Percentiles rank a stretch among this genome's conserved stretches.
Evolutionary conservation across 495 filamentous ascomycete species (phyloP).

Genomic region (Penicillium arizonense): DNA sequence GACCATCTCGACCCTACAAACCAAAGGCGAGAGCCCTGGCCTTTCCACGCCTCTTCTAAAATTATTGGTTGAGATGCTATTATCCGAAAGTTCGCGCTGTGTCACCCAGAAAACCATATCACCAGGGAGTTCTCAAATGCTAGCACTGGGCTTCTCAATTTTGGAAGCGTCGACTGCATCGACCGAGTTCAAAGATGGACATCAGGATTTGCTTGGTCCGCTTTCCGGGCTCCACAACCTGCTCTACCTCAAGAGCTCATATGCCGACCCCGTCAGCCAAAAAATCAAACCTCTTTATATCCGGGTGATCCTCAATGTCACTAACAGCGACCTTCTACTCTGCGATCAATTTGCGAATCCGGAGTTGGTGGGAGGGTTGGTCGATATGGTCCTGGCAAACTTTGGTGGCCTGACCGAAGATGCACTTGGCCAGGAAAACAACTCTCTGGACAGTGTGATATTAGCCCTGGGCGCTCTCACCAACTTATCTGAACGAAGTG

Average conservation of each 20-base stretch:
- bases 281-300: conserved; percentile 43
- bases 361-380: conserved; percentile 55
- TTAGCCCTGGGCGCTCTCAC: conserved; percentile 81
- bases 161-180: conserved; percentile 57
- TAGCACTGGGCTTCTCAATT: conserved; percentile 54
- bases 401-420: conserved; percentile 39
- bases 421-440: conserved; percentile 42
- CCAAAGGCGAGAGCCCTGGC: conserved; percentile 23
- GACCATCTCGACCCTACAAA: conserved; percentile 25
- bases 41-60: conserved; percentile 24
- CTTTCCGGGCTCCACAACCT: conserved; percentile 32
- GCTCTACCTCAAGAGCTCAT: conserved; percentile 13
- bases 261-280: conserved; percentile 10
- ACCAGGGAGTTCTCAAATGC: conserved; percentile 11
- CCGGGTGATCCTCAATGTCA: conserved; percentile 80
- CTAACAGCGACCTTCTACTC: conserved; percentile 72
- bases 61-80: conserved; percentile 27
- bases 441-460: conserved; percentile 67
- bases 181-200: conserved; percentile 18
- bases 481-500: conserved; percentile 80
- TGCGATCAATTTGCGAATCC: conserved; percentile 63
- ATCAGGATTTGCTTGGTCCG: conserved; percentile 22
- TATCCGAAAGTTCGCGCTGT: conserved; percentile 9
- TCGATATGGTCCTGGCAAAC: conserved; percentile 45
- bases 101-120: not conserved